Conservation (phyloP, 495 filamentous ascomycete species). For the Penicillium mononematosum region DNA sequence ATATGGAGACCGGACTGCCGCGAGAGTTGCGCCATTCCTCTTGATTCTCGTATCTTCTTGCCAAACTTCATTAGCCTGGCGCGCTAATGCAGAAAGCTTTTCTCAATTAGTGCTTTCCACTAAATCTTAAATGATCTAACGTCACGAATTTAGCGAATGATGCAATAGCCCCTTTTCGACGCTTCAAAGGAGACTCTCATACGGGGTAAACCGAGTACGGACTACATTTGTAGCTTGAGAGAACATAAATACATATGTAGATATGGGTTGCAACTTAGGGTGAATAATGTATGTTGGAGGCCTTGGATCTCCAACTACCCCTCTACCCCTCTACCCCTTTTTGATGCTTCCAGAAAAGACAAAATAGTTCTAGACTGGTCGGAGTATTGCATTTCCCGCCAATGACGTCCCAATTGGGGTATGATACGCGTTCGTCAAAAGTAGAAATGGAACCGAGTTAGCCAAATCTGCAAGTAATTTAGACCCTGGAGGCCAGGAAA, state of each 20-base stretch:
- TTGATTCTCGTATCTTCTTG: background rate
- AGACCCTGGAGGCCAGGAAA: background rate
- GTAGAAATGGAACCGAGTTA: background rate
- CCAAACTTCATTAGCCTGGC: slow-evolving; percentile 7
- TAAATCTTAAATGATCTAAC: background rate
- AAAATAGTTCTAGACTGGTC: background rate
- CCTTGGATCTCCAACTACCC: background rate
- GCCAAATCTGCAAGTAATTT: background rate
- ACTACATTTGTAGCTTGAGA: background rate
- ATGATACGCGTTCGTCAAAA: background rate
- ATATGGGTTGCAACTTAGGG: background rate
- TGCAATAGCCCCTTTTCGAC: background rate
- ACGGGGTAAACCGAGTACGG: background rate
- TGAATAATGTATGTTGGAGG: background rate
- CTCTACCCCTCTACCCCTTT: background rate
- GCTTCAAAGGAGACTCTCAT: background rate
- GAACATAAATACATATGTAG: background rate
- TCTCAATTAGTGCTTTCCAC: background rate
- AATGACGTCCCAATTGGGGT: background rate
- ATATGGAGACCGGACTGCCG: no score
- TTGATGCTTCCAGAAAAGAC: background rate
- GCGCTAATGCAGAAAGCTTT: background rate
- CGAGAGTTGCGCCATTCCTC: no score
- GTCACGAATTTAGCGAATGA: background rate
- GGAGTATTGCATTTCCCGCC: background rate